Conservation (phyloP, 768 basidiomycete species). For the Pleurotus ostreatus region DNA sequence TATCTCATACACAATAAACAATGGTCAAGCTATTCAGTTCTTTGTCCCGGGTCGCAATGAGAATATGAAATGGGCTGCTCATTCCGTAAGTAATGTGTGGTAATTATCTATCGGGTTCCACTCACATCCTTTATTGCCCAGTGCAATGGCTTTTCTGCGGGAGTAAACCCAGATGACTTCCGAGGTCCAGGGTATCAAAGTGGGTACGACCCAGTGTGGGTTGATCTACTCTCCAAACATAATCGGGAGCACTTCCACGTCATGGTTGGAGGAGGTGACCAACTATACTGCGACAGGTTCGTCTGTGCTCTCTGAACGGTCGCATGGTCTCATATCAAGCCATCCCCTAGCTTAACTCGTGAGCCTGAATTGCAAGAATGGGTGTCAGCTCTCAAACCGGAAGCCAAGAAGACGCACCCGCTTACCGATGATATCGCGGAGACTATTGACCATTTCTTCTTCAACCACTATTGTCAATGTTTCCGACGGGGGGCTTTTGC, state of each 20-base stretch:
- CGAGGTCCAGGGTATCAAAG: constrained; percentile 73
- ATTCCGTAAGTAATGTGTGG: constrained; percentile 55
- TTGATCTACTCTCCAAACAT: constrained; percentile 85
- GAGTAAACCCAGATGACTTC: constrained; percentile 87
- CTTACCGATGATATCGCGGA: constrained; percentile 68
- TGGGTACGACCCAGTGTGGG: constrained; percentile 85
- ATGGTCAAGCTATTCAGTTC: constrained; percentile 73
- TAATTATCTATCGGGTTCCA: not conserved
- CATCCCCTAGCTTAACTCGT: constrained; percentile 55
- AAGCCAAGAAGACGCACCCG: constrained; percentile 52
- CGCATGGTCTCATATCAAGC: constrained; percentile 4
- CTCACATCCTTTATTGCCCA: constrained; percentile 20
- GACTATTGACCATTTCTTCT: constrained; percentile 84
- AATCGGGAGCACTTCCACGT: constrained; percentile 77
- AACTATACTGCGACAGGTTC: constrained; percentile 82
- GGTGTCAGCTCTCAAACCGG: constrained; percentile 56
- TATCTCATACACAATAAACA: constrained; percentile 79
- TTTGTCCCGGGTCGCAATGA: constrained; percentile 75
- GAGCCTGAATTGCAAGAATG: constrained; percentile 90
- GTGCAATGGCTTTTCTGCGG: constrained; percentile 89
- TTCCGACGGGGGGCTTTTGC: constrained; percentile 91
- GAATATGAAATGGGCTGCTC: constrained; percentile 89
- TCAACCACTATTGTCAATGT: constrained; percentile 84
- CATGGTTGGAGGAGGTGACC: constrained; percentile 93
- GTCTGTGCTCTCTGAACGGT: constrained; percentile 17